Percentiles rank a stretch among this genome's conserved stretches.
These are phyloP conservation scores for Ophiostoma populinum DNA, from an alignment of 2,329 filamentous ascomycete species.

Conservation along the genomic window DNA sequence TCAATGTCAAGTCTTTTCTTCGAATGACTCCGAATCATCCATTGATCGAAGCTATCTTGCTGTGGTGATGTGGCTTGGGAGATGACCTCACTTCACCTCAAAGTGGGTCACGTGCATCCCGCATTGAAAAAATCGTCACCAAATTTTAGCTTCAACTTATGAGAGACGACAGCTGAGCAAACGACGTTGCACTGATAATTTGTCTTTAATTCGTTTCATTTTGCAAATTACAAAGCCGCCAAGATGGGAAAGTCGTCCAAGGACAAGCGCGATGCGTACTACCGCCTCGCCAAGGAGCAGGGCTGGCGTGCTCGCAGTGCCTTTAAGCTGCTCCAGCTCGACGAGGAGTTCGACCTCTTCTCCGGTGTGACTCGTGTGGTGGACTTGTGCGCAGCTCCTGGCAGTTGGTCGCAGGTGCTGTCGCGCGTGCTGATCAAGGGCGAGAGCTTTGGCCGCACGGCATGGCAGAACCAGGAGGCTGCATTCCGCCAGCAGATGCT, in stretches of 20 bases:
- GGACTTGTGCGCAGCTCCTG: conserved; percentile 87
- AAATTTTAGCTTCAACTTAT: background rate
- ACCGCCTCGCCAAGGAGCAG: conserved; percentile 93
- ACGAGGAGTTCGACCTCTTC: conserved; percentile 92
- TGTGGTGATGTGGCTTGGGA: too few relatives aligned
- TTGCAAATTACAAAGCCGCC: background rate
- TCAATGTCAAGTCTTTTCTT: too few relatives aligned
- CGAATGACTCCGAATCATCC: too few relatives aligned
- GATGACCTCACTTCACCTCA: too few relatives aligned
- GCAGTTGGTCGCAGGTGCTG: conserved; percentile 93
- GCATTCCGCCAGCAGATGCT: conserved; percentile 45
- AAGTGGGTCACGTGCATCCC: conserved; percentile 1
- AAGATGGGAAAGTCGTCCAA: conserved; percentile 88
- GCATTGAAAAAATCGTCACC: conserved; percentile 1
- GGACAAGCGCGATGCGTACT: conserved; percentile 96
- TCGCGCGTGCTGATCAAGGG: conserved; percentile 87
- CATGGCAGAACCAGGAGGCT: conserved; percentile 74
- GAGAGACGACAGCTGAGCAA: too few relatives aligned
- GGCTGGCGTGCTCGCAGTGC: conserved; percentile 93
- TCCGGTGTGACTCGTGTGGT: conserved; percentile 80
- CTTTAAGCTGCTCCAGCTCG: conserved; percentile 91
- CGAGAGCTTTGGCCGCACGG: conserved; percentile 69
- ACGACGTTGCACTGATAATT: too few relatives aligned
- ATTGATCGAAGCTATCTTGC: too few relatives aligned
- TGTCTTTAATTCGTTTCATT: background rate